Evolutionary conservation across 129 eudicot genomes (phyloP).

Genomic region (Escallonia rubra): DNA sequence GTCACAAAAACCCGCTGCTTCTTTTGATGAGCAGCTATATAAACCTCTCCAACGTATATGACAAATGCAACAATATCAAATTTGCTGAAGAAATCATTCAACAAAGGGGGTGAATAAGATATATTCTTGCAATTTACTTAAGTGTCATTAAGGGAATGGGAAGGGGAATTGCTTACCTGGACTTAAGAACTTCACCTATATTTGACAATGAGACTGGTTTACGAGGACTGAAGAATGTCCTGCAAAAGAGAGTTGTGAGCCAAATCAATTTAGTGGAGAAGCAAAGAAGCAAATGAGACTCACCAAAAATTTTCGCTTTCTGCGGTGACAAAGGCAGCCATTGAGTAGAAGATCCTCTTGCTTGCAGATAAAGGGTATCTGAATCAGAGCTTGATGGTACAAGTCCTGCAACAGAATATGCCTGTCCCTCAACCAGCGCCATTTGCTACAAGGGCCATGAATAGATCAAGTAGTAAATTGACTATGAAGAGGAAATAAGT

Average conservation of each 20-base stretch:
- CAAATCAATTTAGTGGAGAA: neutral
- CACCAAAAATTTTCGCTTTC: slow-evolving; percentile 48
- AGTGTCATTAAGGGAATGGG: neutral
- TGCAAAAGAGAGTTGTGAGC: slow-evolving; percentile 16
- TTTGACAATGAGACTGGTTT: slow-evolving; percentile 44
- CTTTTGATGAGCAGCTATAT: slow-evolving; percentile 47
- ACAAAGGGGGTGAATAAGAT: slow-evolving; percentile 5
- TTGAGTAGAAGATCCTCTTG: slow-evolving; percentile 54
- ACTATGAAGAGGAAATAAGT: too few species aligned
- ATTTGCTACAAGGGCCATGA: slow-evolving; percentile 31
- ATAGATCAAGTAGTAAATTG: slow-evolving; percentile 4
- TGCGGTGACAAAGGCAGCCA: slow-evolving; percentile 53
- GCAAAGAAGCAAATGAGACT: slow-evolving; percentile 18
- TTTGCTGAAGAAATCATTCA: slow-evolving; percentile 46
- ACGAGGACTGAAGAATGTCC: slow-evolving; percentile 76
- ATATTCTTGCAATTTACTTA: slow-evolving; percentile 1
- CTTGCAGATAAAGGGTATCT: slow-evolving; percentile 56
- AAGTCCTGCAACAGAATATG: slow-evolving; percentile 67
- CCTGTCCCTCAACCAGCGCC: slow-evolving; percentile 68
- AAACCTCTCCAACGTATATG: slow-evolving; percentile 73
- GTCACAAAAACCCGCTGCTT: slow-evolving; percentile 92
- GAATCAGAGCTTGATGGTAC: slow-evolving; percentile 53
- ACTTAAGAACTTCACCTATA: slow-evolving; percentile 60
- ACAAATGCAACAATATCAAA: slow-evolving; percentile 81
- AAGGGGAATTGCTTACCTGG: slow-evolving; percentile 52